Conservation (phyloP, 495 filamentous ascomycete genomes). For the Tuber microsphaerosporum region DNA sequence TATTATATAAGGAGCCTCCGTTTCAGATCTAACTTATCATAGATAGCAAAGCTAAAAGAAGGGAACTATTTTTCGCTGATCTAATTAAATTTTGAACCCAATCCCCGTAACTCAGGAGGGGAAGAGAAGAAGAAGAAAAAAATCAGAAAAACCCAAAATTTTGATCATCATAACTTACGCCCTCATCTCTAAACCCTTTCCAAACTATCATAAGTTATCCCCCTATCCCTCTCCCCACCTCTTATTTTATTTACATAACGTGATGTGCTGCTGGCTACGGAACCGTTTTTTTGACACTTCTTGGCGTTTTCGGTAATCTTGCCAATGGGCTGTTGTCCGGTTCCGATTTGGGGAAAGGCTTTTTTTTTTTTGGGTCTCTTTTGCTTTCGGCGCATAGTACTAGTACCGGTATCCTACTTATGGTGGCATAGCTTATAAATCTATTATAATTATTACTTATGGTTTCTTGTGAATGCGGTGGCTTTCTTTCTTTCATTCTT, state of each 20-base stretch:
- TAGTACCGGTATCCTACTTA: background rate
- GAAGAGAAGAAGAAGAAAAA: background rate
- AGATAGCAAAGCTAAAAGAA: background rate
- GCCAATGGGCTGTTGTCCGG: background rate
- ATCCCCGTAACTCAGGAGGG: background rate
- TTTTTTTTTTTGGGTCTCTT: background rate
- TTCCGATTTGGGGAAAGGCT: background rate
- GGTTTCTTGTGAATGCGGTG: background rate
- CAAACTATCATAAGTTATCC: background rate
- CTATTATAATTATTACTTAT: background rate
- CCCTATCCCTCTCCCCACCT: background rate
- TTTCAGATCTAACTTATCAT: background rate
- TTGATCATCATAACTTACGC: background rate
- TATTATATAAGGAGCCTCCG: background rate
- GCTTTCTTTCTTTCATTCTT: background rate
- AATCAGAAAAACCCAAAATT: background rate
- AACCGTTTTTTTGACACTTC: slow-evolving; percentile 2
- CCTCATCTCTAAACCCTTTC: no score
- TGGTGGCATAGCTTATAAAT: background rate
- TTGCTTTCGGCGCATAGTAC: background rate
- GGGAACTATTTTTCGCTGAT: background rate
- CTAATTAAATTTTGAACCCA: background rate
- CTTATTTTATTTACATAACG: background rate
- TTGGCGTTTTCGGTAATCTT: slow-evolving; percentile 2
- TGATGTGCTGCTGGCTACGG: slow-evolving; percentile 1